Percentiles rank a stretch among this genome's conserved stretches.
These are phyloP conservation scores for Rutidosis leptorrhynchoides DNA, from an alignment of 129 eudicot genomes.

Conservation along the genomic window DNA sequence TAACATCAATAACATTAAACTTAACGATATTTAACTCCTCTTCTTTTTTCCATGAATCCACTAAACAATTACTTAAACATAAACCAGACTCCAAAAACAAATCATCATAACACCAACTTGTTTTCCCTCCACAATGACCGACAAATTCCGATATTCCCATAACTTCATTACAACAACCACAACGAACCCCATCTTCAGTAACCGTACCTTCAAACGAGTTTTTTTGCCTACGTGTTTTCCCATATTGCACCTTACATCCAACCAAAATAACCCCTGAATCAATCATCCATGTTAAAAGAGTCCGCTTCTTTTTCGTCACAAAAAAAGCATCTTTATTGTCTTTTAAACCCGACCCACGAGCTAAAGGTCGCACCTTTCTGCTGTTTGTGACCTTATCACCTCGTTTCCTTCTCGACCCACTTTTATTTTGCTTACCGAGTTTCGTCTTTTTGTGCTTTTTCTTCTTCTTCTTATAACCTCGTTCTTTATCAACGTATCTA, in stretches of 20 bases:
- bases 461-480: constrained; percentile 26
- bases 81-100: constrained; percentile 58
- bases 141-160: constrained; percentile 48
- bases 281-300: constrained; percentile 82
- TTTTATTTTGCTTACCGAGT: constrained; percentile 27
- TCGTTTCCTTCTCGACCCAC: constrained; percentile 30
- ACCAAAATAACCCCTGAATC: constrained; percentile 54
- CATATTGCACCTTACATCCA: constrained; percentile 57
- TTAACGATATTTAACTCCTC: constrained; percentile 35
- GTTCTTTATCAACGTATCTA: constrained; percentile 32
- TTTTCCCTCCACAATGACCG: constrained; percentile 56
- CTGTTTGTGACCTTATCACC: constrained; percentile 18
- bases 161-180: constrained; percentile 55
- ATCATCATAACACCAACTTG: constrained; percentile 36
- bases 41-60: constrained; percentile 76
- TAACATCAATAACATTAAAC: constrained; percentile 48
- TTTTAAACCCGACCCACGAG: constrained; percentile 50
- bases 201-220: constrained; percentile 51
- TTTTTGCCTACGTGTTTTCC: constrained; percentile 37
- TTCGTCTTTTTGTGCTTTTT: constrained; percentile 33
- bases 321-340: constrained; percentile 37
- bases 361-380: constrained; percentile 54
- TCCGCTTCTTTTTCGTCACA: constrained; percentile 42
- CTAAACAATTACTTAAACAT: constrained; percentile 57
- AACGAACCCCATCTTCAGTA: constrained; percentile 65